Conservation (phyloP, 805 yeast species). For the Zygotorulaspora sp. region DNA sequence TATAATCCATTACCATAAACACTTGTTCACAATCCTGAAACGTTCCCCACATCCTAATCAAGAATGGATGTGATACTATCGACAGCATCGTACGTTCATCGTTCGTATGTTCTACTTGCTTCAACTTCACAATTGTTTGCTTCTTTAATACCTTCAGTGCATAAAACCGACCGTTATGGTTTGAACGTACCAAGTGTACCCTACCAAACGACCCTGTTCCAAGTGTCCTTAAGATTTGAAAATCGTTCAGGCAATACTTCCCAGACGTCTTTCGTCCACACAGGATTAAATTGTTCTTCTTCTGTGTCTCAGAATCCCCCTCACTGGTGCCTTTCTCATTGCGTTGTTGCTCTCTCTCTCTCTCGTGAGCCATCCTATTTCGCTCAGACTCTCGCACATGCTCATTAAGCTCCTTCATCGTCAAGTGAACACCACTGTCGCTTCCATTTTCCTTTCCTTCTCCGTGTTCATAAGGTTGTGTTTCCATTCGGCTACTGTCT, state of each 20-base stretch:
- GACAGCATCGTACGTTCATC: constrained; percentile 89
- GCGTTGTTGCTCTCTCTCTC: constrained; percentile 1
- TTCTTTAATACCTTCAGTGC: constrained; percentile 91
- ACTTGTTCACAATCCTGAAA: constrained; percentile 81
- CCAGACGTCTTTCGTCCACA: constrained; percentile 42
- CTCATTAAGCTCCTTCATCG: constrained; percentile 8
- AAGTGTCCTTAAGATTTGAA: constrained; percentile 77
- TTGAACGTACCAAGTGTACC: constrained; percentile 81
- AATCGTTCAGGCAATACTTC: constrained; percentile 75
- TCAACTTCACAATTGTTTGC: constrained; percentile 83
- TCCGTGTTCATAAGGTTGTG: constrained; percentile 1
- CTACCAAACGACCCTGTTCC: constrained; percentile 97
- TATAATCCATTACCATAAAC: constrained; percentile 94
- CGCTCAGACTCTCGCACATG: constrained; percentile 8
- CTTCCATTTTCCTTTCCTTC: background rate
- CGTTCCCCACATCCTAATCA: constrained; percentile 95
- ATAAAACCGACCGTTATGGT: constrained; percentile 85
- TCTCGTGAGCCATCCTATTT: constrained; percentile 4
- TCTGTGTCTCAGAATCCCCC: constrained; percentile 6
- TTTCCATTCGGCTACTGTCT: background rate
- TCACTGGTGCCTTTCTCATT: constrained; percentile 1
- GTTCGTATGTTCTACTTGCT: constrained; percentile 93
- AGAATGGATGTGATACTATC: constrained; percentile 82
- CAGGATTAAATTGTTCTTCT: constrained; percentile 6
- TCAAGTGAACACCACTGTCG: constrained; percentile 4